Percentiles rank a stretch among this genome's conserved stretches.
Evolutionary conservation across 148 eudicot genomes (phyloP).

Genomic region (Persicaria maculosa): DNA sequence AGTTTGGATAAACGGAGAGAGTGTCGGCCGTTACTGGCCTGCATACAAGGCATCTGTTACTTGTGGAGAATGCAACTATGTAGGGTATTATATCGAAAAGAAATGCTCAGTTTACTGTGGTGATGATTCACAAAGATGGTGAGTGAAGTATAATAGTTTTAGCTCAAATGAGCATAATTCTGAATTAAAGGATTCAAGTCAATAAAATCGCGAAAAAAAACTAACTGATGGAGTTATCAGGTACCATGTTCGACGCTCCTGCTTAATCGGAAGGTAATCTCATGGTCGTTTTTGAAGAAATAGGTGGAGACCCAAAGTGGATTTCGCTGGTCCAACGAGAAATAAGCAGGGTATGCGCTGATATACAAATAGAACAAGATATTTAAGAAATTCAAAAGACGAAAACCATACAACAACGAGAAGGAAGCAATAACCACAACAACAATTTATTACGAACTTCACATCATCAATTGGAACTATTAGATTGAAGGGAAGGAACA

Average conservation of each 20-base stretch:
- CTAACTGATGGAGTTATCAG: conserved; percentile 1
- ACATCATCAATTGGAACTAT: too few relatives aligned
- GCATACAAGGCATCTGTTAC: conserved; percentile 62
- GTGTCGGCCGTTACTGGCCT: conserved; percentile 82
- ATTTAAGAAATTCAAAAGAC: too few relatives aligned
- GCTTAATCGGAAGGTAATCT: conserved; percentile 11
- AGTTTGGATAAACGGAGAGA: conserved; percentile 75
- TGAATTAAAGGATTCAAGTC: not conserved
- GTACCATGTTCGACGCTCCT: conserved; percentile 19
- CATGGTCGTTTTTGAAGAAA: conserved; percentile 18
- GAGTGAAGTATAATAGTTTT: conserved; percentile 9
- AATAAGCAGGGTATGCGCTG: conserved; percentile 51
- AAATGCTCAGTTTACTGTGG: conserved; percentile 71
- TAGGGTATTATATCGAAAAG: conserved; percentile 58
- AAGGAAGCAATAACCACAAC: too few relatives aligned
- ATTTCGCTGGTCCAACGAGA: conserved; percentile 66
- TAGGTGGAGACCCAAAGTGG: conserved; percentile 24
- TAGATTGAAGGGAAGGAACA: too few relatives aligned
- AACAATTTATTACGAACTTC: too few relatives aligned
- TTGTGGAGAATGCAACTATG: conserved; percentile 60
- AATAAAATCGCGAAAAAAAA: not conserved
- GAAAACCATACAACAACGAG: too few relatives aligned
- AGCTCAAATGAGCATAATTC: not conserved
- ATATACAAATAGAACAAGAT: conserved; percentile 18
- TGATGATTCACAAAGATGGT: conserved; percentile 89